phyloP scores from a whole-genome alignment of 306 rosid species.

The Ammopiptanthus mongolicus region DNA sequence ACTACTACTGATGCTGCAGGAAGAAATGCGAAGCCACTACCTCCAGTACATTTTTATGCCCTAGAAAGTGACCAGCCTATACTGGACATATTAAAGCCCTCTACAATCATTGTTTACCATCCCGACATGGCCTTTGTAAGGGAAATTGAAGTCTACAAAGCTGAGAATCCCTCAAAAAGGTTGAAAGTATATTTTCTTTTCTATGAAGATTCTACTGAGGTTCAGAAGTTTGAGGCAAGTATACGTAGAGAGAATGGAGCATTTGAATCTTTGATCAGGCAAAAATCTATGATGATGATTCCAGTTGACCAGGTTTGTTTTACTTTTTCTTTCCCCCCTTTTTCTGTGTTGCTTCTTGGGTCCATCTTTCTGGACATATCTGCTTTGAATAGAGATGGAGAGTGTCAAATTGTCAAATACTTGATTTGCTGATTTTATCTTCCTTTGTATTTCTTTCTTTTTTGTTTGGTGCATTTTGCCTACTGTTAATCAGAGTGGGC shows the following conservation, averaged over 20 bases:
- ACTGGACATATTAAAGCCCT: constrained; percentile 79
- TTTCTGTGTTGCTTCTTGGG: constrained; percentile 8
- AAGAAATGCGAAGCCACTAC: constrained; percentile 48
- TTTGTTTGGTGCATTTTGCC: constrained; percentile 19
- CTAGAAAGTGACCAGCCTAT: constrained; percentile 86
- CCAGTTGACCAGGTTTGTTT: constrained; percentile 83
- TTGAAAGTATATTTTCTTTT: constrained; percentile 84
- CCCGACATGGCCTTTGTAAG: constrained; percentile 92
- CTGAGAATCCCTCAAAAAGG: constrained; percentile 66
- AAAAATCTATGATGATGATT: constrained; percentile 95
- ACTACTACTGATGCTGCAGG: constrained; percentile 23
- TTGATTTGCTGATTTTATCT: background rate
- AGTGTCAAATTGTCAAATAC: background rate
- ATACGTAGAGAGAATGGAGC: constrained; percentile 92
- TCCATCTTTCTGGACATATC: background rate
- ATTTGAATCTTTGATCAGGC: constrained; percentile 94
- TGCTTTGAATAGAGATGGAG: background rate
- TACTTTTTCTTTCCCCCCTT: background rate
- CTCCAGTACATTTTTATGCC: constrained; percentile 80
- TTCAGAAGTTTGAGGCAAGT: constrained; percentile 88
- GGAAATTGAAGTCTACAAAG: constrained; percentile 82
- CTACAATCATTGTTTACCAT: constrained; percentile 78
- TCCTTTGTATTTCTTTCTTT: background rate
- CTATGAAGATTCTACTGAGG: constrained; percentile 94
- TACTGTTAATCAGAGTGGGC: constrained; percentile 50